Base-by-base conservation (phyloP, 352 stramenopile species). In the Detonula confervacea region DNA sequence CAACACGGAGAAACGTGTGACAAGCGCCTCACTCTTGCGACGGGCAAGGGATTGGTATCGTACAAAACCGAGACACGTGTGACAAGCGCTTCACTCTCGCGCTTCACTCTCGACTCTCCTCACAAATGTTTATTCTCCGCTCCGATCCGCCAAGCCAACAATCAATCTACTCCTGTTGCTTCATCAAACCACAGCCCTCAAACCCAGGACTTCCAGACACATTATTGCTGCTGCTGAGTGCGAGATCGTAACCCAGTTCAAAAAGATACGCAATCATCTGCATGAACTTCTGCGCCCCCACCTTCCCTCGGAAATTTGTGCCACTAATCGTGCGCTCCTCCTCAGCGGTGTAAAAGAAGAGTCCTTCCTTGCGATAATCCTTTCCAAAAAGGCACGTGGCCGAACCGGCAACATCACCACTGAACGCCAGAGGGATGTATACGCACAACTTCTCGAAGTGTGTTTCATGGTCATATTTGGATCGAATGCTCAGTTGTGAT, bases 331-430 rank as follows among this genome's bases (percentile, higher is more conserved):
- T 29, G 20, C 18, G n/a, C n/a, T 60, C 51, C 55, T 76, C 54
- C 27, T 76, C 67, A 4, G 39, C 25, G 6, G 54, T 59, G 55
- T 67, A 68, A 27, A 67, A 59, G 22, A 76, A 59, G 25, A 76
- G 11, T n/a, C 54, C 67, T n/a, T 39, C 61, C 14, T 70, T 30
- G 22, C 18, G 12, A 39, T 39, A 59, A 29, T 66, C 57, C 18
- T 61, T 55, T 39, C 30, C 24, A 33, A 69, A 61, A 37, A 69
- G 25, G 16, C 18, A 49, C 24, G 24, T 1, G 46, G 63, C 4
- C 8, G 51, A 24, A 5, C 27, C 27, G 27, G 29, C 57, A 22
- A 42, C 12, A 24, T 74, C 65, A 25, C 3, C 22, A 39, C 12
- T 49, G 42, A 74, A 74, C 18, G 30, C n/a, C 18, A 39, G 39